Percentiles rank a stretch among this genome's conserved stretches.
Conservation (phyloP, 179 eudicot species). For the Camellia oleifera region DNA sequence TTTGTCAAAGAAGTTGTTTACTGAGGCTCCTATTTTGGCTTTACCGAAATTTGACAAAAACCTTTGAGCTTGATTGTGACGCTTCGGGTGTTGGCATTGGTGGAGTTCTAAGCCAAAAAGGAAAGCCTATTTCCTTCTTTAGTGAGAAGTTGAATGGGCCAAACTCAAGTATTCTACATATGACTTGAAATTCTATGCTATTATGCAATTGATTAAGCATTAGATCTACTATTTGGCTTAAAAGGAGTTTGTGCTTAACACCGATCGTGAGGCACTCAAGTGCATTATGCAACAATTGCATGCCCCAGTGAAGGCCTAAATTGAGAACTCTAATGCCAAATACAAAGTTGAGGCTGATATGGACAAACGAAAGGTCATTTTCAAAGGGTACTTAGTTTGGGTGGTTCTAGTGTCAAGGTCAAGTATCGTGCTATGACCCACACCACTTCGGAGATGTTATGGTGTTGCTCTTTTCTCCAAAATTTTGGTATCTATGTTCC, state of each 20-base stretch:
- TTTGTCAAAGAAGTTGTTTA: background rate
- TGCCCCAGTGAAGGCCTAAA: too few relatives aligned
- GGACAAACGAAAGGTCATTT: too few relatives aligned
- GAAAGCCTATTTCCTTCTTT: background rate
- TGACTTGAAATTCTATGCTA: background rate
- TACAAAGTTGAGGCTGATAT: too few relatives aligned
- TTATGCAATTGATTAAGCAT: background rate
- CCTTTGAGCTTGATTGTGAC: background rate
- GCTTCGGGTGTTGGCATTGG: background rate
- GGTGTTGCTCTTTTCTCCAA: too few relatives aligned
- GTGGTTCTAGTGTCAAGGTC: too few relatives aligned
- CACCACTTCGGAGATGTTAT: too few relatives aligned
- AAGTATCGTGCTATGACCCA: too few relatives aligned
- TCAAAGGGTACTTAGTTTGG: too few relatives aligned
- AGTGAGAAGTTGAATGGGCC: conserved; percentile 2
- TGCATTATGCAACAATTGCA: too few relatives aligned
- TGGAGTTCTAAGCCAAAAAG: conserved; percentile 1
- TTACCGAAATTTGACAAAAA: background rate
- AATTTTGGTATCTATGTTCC: too few relatives aligned
- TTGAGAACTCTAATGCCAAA: too few relatives aligned
- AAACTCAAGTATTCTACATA: background rate
- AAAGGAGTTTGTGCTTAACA: background rate
- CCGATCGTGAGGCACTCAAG: too few relatives aligned
- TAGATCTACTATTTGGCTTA: background rate
- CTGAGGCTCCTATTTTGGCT: background rate